A percentile compares a stretch with the other conserved stretches of the same genome.
phyloP scores from a whole-genome alignment of 2,329 filamentous ascomycete species.

The Paraconiothyrium sp. region DNA sequence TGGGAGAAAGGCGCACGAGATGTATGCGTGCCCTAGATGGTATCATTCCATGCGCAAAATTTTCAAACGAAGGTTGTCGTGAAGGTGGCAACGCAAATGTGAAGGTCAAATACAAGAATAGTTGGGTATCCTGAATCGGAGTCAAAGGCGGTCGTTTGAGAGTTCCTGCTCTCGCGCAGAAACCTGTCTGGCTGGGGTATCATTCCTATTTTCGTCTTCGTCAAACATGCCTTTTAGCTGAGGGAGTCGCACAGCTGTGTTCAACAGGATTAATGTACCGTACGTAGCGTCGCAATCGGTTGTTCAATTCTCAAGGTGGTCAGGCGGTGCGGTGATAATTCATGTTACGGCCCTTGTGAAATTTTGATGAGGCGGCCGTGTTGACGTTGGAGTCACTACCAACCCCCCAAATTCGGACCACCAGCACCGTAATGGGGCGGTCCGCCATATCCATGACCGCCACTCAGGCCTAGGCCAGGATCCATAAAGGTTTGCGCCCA shows the following conservation, averaged over 20 bases:
- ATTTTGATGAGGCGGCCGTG: neutral
- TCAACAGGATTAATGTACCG: neutral
- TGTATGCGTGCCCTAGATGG: constrained; percentile 1
- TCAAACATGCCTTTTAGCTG: neutral
- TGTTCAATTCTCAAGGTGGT: neutral
- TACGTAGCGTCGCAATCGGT: neutral
- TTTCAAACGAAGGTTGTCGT: neutral
- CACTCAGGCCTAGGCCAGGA: constrained; percentile 40
- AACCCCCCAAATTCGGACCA: constrained; percentile 31
- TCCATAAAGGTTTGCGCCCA: constrained; percentile 53
- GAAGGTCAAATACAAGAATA: constrained; percentile 1
- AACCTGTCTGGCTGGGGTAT: constrained; percentile 19
- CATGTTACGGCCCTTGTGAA: too few species aligned
- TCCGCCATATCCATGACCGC: constrained; percentile 31
- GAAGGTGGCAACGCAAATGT: neutral
- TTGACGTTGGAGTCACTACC: constrained; percentile 21
- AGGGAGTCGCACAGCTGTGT: neutral
- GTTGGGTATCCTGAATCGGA: constrained; percentile 20
- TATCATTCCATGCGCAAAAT: constrained; percentile 12
- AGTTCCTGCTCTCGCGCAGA: constrained; percentile 19
- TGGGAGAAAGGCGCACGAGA: neutral
- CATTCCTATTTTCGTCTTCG: constrained; percentile 5
- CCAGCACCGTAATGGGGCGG: constrained; percentile 30
- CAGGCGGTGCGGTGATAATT: neutral
- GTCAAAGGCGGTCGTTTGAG: constrained; percentile 9